Base-by-base conservation (phyloP, 2,329 filamentous ascomycete genomes). In the Diaporthe vaccinii region DNA sequence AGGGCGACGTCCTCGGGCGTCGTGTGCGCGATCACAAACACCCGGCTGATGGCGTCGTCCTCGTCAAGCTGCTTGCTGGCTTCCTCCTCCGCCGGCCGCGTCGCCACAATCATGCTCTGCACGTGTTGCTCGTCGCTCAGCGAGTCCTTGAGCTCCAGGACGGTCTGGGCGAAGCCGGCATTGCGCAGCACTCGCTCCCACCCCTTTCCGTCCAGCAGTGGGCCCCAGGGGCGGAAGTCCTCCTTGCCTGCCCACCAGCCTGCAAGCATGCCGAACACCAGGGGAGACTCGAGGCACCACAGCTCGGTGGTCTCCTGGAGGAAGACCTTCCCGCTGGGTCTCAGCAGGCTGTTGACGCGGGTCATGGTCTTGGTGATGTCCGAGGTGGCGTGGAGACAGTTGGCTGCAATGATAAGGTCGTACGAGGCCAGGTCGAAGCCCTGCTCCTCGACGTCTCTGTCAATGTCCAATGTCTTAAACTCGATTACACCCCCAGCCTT, bases 241-340 rank as follows among this genome's bases (percentile, higher is more conserved):
- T 73, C 62, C 44, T 41, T 61, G 20, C 36, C 62, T 49, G 83
- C 78, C 83, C 84, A 85, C 84, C 84, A 85, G n/a, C 83, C 84
- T 4, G 81, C 77, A 15, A 85, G 78, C 14, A 80, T 78, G 8
- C 84, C 83, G 65, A 86, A 85, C 75, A 84, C 80, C 39, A 76
- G 53, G 20, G 69, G 74, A 1, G 69, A 74, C 22, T 73, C 67
- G 41, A 75, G 70, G 22, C 71, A 74, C 41, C 73, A 58, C 15
- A 62, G 51, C 59, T 75, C 61, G 25, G 77, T 78, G 46, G 77
- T 76, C 74, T 79, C 78, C 31, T 76, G 44, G 17, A 79, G 34
- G 15, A 79, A 59, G 15, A 87, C 76, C 49, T 83, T 82, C 0
- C 85, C 86, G 3, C 81, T 82, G 0, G 84, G 81, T 14, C 80